Evolutionary conservation across 352 stramenopile genomes (phyloP), one percentile per base, ranked within the genome.

Genomic region (Phytopythium delawarense): DNA sequence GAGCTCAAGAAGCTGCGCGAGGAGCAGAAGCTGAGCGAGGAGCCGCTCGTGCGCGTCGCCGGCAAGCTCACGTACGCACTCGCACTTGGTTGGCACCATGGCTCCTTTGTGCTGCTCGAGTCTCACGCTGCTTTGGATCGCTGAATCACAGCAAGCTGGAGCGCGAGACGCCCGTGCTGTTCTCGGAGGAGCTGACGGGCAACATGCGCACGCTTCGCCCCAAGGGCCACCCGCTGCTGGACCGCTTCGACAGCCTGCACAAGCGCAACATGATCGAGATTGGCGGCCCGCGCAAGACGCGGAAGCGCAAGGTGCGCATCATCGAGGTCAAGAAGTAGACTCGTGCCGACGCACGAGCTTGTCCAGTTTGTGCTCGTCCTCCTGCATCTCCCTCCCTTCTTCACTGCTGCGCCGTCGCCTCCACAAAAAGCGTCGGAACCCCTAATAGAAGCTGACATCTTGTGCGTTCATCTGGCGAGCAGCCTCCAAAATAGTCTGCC

Each of bases 191-290:
- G 57, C 79, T 95, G 45, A 90, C 76, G 50, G 87, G 87, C 56
- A 92, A 81, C 62, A 73, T 94, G 57, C 84, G 87, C 42, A 82
- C 76, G 35, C 70, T 93, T 15, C 89, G 89, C 62, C 87, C 84
- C 16, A 95, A 93, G 76, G 84, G 84, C 55, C 77, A 89, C 60
- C 79, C 84, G 44, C 68, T 95, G 21, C 68, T 92, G 49, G 87
- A 95, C 60, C 84, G 87, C 35, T 94, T 88, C 65, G 87, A 95
- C 68, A 92, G 80, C 74, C 65, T 95, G 54, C 87, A 92, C 80
- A 91, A 92, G 75, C 84, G 87, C 61, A 95, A 94, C 69, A 75
- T 88, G 80, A 89, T 95, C 60, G 70, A 90, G 49, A 77, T 90
- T 60, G 87, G 85, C 39, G 69, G 79, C 37, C 76, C 78, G n/a